A percentile compares a stretch with the other conserved stretches of the same genome.
Evolutionary conservation across 139 green algal genomes (phyloP).

Genomic region (Raphidocelis subcapitata): DNA sequence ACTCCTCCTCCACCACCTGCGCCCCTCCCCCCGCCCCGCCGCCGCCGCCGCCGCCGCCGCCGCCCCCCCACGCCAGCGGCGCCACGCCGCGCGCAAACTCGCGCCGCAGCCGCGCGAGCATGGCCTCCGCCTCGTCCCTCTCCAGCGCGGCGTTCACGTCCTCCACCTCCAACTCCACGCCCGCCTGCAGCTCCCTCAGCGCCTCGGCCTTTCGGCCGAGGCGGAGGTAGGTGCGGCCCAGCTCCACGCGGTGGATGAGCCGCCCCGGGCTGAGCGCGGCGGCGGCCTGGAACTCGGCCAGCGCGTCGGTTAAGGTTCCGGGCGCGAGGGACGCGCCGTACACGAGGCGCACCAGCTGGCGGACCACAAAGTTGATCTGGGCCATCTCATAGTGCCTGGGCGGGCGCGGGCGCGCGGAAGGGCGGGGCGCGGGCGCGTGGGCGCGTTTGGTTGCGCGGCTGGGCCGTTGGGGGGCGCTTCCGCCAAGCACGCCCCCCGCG

Average conservation of each 20-base stretch:
- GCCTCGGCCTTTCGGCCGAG: background rate
- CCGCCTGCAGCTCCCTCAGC: slow-evolving; percentile 5
- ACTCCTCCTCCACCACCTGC: too few species aligned
- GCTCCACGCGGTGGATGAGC: slow-evolving; percentile 28
- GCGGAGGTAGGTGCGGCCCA: slow-evolving; percentile 10
- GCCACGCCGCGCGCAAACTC: too few species aligned
- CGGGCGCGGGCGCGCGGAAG: too few species aligned
- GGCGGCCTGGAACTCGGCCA: slow-evolving; percentile 14
- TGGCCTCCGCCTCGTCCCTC: background rate
- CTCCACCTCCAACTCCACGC: slow-evolving; percentile 10
- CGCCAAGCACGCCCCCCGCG: too few species aligned
- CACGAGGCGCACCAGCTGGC: background rate
- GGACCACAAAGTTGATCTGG: background rate
- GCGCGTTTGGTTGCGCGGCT: too few species aligned
- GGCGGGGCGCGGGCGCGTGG: too few species aligned
- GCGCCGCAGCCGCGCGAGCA: background rate
- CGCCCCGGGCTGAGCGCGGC: background rate
- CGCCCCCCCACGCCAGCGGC: too few species aligned
- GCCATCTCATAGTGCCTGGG: background rate
- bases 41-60: too few species aligned
- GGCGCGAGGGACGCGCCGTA: background rate
- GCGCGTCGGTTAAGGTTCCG: slow-evolving; percentile 4
- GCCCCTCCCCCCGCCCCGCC: too few species aligned
- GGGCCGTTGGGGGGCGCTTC: too few species aligned
- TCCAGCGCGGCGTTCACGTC: slow-evolving; percentile 28